Evolutionary conservation across 2,329 filamentous ascomycete species (phyloP).

Genomic region (Cladophialophora psammophila): DNA sequence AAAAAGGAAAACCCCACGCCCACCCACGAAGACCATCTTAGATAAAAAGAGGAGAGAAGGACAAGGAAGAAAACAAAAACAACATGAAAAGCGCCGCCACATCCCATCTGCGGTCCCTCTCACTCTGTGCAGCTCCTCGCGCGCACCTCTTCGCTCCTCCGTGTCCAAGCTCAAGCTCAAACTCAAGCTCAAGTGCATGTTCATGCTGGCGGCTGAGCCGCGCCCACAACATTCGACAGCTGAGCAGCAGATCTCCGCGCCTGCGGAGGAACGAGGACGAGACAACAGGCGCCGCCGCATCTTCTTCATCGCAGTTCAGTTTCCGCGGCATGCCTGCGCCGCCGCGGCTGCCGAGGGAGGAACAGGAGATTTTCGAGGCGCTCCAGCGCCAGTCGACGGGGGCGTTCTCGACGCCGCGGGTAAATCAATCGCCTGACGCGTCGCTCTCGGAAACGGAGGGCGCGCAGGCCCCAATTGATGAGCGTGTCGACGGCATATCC

Average conservation of each 20-base stretch:
- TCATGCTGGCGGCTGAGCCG: neutral
- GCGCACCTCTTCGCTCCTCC: slow-evolving; percentile 22
- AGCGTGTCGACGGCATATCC: slow-evolving; percentile 35
- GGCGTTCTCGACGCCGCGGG: slow-evolving; percentile 73
- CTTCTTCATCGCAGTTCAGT: slow-evolving; percentile 17
- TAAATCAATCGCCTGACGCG: slow-evolving; percentile 59
- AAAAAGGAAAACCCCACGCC: neutral
- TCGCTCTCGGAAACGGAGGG: slow-evolving; percentile 40
- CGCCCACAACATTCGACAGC: neutral
- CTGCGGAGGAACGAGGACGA: slow-evolving; percentile 11
- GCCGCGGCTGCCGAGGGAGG: slow-evolving; percentile 83
- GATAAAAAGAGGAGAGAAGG: too few species aligned
- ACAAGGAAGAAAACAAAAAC: too few species aligned
- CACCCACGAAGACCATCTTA: neutral
- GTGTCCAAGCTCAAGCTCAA: neutral
- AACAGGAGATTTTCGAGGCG: slow-evolving; percentile 89
- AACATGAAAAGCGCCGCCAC: slow-evolving; percentile 3
- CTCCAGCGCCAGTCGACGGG: slow-evolving; percentile 80
- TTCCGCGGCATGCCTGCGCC: slow-evolving; percentile 66
- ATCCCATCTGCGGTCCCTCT: neutral
- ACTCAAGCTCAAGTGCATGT: neutral
- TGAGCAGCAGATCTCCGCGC: slow-evolving; percentile 3
- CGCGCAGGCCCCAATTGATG: slow-evolving; percentile 37
- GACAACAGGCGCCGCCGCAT: neutral
- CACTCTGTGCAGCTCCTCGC: slow-evolving; percentile 19